phyloP scores from a whole-genome alignment of 2,329 filamentous ascomycete genomes.

The Epichloe aotearoae region DNA sequence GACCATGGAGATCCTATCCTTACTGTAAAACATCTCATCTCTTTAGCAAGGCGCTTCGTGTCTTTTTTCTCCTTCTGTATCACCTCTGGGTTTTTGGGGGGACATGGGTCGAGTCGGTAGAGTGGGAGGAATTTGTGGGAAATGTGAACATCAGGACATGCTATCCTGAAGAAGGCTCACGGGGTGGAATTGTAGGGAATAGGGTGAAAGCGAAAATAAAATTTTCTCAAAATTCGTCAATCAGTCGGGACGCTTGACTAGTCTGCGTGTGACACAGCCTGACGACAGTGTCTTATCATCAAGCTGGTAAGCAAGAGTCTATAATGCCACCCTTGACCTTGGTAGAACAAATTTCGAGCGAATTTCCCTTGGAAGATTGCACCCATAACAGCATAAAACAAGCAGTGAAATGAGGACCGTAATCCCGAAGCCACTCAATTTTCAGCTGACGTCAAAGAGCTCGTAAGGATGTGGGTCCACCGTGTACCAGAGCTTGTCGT shows the following conservation, averaged over 20 bases:
- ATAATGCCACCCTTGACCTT: too few species aligned
- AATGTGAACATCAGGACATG: neutral
- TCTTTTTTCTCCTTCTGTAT: slow-evolving; percentile 10
- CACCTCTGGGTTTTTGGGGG: neutral
- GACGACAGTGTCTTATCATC: neutral
- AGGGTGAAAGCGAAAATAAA: neutral
- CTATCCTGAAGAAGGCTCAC: neutral
- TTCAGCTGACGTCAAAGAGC: too few species aligned
- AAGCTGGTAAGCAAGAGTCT: too few species aligned
- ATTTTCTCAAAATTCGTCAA: neutral
- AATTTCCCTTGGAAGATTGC: too few species aligned
- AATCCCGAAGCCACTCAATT: too few species aligned
- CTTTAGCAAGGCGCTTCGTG: slow-evolving; percentile 24
- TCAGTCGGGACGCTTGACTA: neutral
- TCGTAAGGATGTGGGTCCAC: too few species aligned
- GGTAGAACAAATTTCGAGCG: too few species aligned
- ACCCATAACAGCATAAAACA: too few species aligned
- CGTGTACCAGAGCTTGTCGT: too few species aligned
- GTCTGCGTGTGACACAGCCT: neutral
- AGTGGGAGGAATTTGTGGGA: neutral
- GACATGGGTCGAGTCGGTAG: neutral
- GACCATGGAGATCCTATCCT: slow-evolving; percentile 12
- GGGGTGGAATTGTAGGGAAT: neutral
- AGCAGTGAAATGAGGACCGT: too few species aligned
- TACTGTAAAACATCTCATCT: slow-evolving; percentile 20